A percentile compares a stretch with the other conserved stretches of the same genome.
phyloP scores from a whole-genome alignment of 768 basidiomycete genomes.

The Termitomyces titanicus region DNA sequence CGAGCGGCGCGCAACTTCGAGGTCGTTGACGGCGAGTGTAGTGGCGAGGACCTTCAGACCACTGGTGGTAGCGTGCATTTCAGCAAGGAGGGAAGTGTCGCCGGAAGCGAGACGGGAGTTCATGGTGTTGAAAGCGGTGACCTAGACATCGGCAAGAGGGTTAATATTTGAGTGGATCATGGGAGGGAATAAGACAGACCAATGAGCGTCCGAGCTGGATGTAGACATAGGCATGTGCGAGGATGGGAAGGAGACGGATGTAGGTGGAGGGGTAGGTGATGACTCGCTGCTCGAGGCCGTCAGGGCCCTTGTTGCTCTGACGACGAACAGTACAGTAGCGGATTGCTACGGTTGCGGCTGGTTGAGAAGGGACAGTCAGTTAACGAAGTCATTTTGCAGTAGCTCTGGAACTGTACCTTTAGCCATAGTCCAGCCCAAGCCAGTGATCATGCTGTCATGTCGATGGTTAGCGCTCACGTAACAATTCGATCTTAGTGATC shows the following conservation, averaged over 20 bases:
- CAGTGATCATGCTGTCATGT: slow-evolving; percentile 53
- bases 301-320: slow-evolving; percentile 51
- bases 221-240: slow-evolving; percentile 68
- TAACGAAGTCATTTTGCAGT: background rate
- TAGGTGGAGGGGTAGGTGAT: slow-evolving; percentile 74
- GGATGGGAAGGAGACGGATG: slow-evolving; percentile 66
- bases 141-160: slow-evolving; percentile 26
- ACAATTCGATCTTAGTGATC: background rate
- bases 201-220: slow-evolving; percentile 58
- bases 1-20: slow-evolving; percentile 63
- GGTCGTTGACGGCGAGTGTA: slow-evolving; percentile 46
- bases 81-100: slow-evolving; percentile 61
- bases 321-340: slow-evolving; percentile 72
- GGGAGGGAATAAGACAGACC: slow-evolving; percentile 30
- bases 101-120: slow-evolving; percentile 46
- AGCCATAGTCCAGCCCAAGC: slow-evolving; percentile 60
- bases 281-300: slow-evolving; percentile 61
- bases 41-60: slow-evolving; percentile 64
- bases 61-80: slow-evolving; percentile 68
- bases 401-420: slow-evolving; percentile 42
- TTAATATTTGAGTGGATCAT: background rate
- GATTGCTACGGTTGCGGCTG: slow-evolving; percentile 60
- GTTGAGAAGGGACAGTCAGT: background rate
- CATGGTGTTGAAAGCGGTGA: slow-evolving; percentile 46
- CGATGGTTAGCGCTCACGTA: background rate